phyloP scores from a whole-genome alignment of 371 early-diverging fungal species.

The Cokeromyces recurvatus region DNA sequence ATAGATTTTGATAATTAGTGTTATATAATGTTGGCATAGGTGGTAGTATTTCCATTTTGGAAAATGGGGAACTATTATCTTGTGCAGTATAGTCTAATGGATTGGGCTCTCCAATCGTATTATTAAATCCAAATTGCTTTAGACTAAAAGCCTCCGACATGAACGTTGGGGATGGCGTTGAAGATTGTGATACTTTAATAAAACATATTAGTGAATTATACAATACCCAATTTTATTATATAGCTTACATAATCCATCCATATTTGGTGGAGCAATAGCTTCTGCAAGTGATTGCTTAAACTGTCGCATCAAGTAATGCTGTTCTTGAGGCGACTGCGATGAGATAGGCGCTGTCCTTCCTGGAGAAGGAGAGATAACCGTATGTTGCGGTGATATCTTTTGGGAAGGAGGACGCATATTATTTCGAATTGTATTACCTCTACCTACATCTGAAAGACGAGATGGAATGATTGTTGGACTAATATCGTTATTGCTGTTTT shows the following conservation, averaged over 20 bases:
- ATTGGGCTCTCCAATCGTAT: constrained; percentile 16
- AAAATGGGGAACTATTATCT: constrained; percentile 11
- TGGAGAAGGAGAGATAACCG: background rate
- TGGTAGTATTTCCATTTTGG: constrained; percentile 12
- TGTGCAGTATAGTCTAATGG: constrained; percentile 18
- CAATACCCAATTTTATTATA: too few species aligned
- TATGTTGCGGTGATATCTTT: background rate
- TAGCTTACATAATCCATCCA: constrained; percentile 16
- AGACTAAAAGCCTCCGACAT: constrained; percentile 39
- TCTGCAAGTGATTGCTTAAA: constrained; percentile 14
- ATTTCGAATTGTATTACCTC: constrained; percentile 3
- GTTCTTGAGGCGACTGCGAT: constrained; percentile 8
- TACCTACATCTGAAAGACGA: constrained; percentile 23
- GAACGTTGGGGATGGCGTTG: constrained; percentile 23
- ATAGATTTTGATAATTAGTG: background rate
- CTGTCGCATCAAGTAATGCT: background rate
- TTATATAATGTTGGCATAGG: constrained; percentile 12
- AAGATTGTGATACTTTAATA: constrained; percentile 8
- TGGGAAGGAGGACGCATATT: background rate
- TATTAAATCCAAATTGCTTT: constrained; percentile 41
- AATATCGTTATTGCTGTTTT: constrained; percentile 3
- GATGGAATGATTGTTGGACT: background rate
- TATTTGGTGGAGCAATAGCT: constrained; percentile 18
- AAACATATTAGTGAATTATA: background rate
- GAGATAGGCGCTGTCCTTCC: background rate